Evolutionary conservation across 257 asterid genomes (phyloP), one percentile per base, ranked within the genome.

Genomic region (Echites panduratus): DNA sequence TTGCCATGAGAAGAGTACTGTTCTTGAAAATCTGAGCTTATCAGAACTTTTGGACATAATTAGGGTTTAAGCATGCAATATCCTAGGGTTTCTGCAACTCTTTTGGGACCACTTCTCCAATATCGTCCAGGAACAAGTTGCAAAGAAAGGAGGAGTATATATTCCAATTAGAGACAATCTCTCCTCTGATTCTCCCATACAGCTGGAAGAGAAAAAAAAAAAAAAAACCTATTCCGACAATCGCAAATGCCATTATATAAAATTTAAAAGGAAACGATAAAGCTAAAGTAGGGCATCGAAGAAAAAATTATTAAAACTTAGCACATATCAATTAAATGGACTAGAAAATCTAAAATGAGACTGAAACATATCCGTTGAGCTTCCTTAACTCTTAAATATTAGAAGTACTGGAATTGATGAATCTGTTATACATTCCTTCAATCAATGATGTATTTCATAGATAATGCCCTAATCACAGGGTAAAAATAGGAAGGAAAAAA

Each of bases 51-150:
- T 2, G 66, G 43, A 1, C 38, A 47, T 40, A 65, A 20, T 53
- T 74, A 54, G 70, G 79, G 73, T 64, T 74, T 54, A 32, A 74
- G 73, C 70, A 45, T 76, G 73, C 58, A 62, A 4, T 7, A 41
- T 16, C 79, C 79, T 79, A 74, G 76, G 82, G 79, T 63, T 78
- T 74, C 66, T 7, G 48, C 48, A 73, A 69, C 38, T 47, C 38
- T 63, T 47, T 62, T 1, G 68, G 82, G 82, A 74, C 82, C 82
- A 79, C 82, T 74, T 73, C 48, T 73, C 82, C 82, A 78, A 50
- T 78, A 78, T 61, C 78, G 35, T 66, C 70, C 64, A n/a, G 52
- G 61, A 50, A 26, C 56, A 71, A 53, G 38, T 71, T 64, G 53
- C 69, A 29, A 66, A 64, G 70, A 64, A 65, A 66, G 48, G 20